Evolutionary conservation across 306 rosid genomes (phyloP).

Genomic region (Prunus kanzakura): DNA sequence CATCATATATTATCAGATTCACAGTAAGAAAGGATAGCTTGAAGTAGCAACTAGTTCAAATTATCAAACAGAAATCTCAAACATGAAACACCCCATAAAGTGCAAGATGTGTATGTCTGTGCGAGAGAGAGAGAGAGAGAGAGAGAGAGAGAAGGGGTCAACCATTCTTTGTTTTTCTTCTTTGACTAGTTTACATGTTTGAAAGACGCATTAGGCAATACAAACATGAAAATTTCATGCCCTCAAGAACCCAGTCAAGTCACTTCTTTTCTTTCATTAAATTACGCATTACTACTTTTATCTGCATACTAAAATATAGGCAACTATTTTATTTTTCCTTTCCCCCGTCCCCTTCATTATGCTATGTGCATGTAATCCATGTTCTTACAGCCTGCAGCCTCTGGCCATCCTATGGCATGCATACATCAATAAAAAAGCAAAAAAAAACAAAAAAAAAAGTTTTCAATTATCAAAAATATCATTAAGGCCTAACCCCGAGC

Average conservation of each 20-base stretch:
- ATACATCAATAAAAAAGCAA: background rate
- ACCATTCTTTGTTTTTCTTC: background rate
- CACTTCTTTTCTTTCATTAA: background rate
- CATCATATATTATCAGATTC: background rate
- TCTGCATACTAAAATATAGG: background rate
- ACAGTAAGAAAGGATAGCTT: background rate
- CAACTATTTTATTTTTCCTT: background rate
- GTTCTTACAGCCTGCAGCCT: conserved; percentile 1
- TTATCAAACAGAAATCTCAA: background rate
- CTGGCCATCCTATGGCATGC: background rate
- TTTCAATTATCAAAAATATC: background rate
- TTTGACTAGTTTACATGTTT: background rate
- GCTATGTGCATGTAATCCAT: background rate
- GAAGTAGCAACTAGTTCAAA: background rate
- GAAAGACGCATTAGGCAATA: background rate
- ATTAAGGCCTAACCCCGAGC: background rate
- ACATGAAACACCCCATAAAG: background rate
- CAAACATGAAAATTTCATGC: background rate
- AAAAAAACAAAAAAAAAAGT: too few relatives aligned
- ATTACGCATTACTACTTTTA: background rate
- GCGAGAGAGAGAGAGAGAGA: background rate
- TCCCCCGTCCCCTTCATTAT: background rate
- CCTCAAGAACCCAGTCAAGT: background rate
- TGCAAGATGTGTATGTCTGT: background rate
- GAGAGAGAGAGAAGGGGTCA: background rate